Evolutionary conservation across 768 basidiomycete species (phyloP), one percentile per base, ranked within the genome.

Genomic region (Tulasnella sp.): DNA sequence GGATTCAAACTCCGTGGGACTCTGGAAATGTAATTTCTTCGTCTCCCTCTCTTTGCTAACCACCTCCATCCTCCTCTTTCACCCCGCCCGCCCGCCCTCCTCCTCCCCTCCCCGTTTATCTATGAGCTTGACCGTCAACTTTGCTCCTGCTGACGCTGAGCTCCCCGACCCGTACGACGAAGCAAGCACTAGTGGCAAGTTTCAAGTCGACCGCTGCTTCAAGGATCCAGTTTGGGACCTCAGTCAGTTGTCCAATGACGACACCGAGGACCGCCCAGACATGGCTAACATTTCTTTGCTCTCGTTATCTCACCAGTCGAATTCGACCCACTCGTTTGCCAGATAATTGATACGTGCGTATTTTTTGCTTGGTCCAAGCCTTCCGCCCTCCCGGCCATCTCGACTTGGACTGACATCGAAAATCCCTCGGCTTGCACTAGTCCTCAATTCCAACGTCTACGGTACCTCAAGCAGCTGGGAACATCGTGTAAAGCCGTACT

Each of bases 381-480:
- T 4, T 74, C 40, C 34, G 34, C 34, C 25, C 49, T 45, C 42
- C 22, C 40, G 12, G 25, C 36, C 25, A 67, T 74, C 37, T 1
- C 73, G 45, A 74, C 38, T 36, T 40, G 31, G 52, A 74, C 73
- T 74, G 73, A 38, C 54, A 4, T 15, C 36, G 17, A 58, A 25
- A 1, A 15, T 31, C 5, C 4, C n/a, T 19, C 31, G 19, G 71
- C 6, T 3, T 31, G n/a, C 22, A 19, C 39, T 80, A 93, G 91
- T 9, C 86, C 85, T 75, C 90, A 92, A 69, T 94, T 94, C 79
- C 93, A 95, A 79, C 87, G 93, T 2, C 85, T 95, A 67, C 86
- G 93, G 39, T 82, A 87, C 75, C 87, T 95, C 79, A 93, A 94
- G 78, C 93, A 95, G 80, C 88, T 95, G 9, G 93, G 93, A 64